Percentiles rank a stretch among this genome's conserved stretches.
Conservation (phyloP, 2,329 filamentous ascomycete species). For the Sporothrix pallida region DNA sequence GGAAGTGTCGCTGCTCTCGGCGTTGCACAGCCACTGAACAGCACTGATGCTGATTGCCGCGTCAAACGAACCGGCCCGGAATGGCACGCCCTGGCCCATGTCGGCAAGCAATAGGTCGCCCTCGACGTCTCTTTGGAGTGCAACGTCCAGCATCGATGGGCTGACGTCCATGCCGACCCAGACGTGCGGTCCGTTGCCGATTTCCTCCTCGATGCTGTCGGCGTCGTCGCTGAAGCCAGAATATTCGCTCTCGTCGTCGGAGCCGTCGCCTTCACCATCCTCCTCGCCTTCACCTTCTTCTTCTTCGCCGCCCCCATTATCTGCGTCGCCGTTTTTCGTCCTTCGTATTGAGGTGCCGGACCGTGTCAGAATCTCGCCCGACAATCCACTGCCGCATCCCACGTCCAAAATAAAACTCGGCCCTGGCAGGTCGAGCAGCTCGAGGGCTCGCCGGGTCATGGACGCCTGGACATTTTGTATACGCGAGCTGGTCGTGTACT, state of each 20-base stretch:
- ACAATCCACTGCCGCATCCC: conserved; percentile 94
- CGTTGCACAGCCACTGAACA: conserved; percentile 98
- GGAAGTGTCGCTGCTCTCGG: conserved; percentile 83
- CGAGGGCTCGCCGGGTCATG: conserved; percentile 93
- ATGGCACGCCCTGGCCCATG: conserved; percentile 93
- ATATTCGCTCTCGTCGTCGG: conserved; percentile 25
- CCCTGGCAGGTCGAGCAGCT: conserved; percentile 78
- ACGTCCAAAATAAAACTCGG: conserved; percentile 93
- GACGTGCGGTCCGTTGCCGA: conserved; percentile 82
- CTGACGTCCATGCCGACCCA: conserved; percentile 99
- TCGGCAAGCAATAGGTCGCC: conserved; percentile 94
- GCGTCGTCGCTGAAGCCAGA: conserved; percentile 30
- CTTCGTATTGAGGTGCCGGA: conserved; percentile 35
- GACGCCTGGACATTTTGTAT: conserved; percentile 94
- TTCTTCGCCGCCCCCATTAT: not conserved
- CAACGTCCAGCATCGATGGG: conserved; percentile 94
- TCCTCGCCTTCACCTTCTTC: not conserved
- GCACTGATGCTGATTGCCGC: conserved; percentile 93
- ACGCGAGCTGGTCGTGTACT: conserved; percentile 95
- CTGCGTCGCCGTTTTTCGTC: not conserved
- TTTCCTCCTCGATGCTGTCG: conserved; percentile 57
- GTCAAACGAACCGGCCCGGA: conserved; percentile 89
- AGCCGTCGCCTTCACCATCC: conserved; percentile 3
- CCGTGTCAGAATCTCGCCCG: conserved; percentile 83
- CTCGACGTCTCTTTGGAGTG: conserved; percentile 87